phyloP scores from a whole-genome alignment of 2,329 filamentous ascomycete species.

The Penicillium sclerotigenum region DNA sequence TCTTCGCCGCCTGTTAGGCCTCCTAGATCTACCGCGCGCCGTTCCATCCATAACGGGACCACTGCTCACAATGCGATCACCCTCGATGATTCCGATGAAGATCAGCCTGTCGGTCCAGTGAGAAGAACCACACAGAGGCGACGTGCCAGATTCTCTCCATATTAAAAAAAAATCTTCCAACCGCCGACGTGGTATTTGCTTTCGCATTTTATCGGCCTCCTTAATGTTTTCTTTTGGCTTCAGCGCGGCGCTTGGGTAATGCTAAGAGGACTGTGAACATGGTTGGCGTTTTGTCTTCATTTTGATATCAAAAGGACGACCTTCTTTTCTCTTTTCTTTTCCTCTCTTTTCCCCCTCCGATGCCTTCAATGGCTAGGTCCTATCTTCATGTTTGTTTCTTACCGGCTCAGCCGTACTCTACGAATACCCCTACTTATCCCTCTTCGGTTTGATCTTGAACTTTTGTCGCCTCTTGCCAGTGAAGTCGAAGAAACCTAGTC shows the following conservation, averaged over 20 bases:
- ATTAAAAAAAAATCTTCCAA: slow-evolving; percentile 11
- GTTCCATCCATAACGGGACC: slow-evolving; percentile 7
- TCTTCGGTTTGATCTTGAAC: neutral
- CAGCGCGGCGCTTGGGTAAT: slow-evolving; percentile 21
- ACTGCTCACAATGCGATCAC: slow-evolving; percentile 17
- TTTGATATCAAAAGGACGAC: slow-evolving; percentile 2
- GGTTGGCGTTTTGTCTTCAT: slow-evolving; percentile 8
- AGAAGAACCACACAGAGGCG: slow-evolving; percentile 21
- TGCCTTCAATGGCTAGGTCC: neutral
- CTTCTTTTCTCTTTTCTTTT: neutral
- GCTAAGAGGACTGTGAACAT: slow-evolving; percentile 11
- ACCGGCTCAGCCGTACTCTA: neutral
- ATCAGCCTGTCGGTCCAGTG: slow-evolving; percentile 24
- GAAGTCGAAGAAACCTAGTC: neutral
- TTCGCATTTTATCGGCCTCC: neutral
- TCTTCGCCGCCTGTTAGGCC: slow-evolving; percentile 7
- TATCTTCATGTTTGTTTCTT: neutral
- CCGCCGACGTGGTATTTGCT: neutral
- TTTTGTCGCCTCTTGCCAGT: neutral
- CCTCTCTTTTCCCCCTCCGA: neutral
- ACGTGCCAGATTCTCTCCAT: slow-evolving; percentile 20
- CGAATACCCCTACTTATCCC: neutral
- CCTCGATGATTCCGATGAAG: slow-evolving; percentile 25
- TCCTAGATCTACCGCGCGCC: neutral
- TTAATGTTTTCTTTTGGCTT: slow-evolving; percentile 10